Conservation (phyloP, 2,329 filamentous ascomycete species). For the Pseudocercospora musae region DNA sequence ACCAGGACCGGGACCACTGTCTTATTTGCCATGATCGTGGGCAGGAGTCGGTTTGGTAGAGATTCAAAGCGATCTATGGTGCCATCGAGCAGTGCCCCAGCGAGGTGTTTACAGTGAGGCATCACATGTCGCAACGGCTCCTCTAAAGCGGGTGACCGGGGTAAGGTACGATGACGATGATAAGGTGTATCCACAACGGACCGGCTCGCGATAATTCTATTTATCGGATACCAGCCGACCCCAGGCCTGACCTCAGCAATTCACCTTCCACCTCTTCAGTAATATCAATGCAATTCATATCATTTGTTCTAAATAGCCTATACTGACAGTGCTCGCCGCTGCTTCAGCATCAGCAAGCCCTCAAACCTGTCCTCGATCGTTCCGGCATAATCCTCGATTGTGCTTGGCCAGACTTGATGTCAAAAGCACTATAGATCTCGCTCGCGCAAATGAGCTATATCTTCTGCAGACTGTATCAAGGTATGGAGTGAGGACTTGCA, state of each 20-base stretch:
- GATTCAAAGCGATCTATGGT: neutral
- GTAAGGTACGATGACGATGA: neutral
- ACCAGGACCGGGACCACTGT: conserved; percentile 79
- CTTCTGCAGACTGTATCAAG: neutral
- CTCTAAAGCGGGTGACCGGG: too few relatives aligned
- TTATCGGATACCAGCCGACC: neutral
- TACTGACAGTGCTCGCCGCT: neutral
- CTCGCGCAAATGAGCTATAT: neutral
- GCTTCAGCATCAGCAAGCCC: neutral
- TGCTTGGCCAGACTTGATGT: neutral
- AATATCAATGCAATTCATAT: neutral
- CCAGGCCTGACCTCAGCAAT: neutral
- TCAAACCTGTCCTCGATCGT: neutral
- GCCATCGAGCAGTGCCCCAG: neutral
- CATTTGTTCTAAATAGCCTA: neutral
- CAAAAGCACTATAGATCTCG: neutral
- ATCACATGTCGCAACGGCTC: neutral
- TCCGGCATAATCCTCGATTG: neutral
- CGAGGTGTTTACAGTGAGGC: neutral
- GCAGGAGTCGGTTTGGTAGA: neutral
- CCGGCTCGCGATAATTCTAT: neutral
- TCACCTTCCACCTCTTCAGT: neutral
- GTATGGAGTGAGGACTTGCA: neutral
- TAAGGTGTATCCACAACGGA: neutral
- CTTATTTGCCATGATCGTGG: conserved; percentile 54